Evolutionary conservation across 192 early-diverging fungal genomes (phyloP).

Genomic region (Umbelopsis vinacea): DNA sequence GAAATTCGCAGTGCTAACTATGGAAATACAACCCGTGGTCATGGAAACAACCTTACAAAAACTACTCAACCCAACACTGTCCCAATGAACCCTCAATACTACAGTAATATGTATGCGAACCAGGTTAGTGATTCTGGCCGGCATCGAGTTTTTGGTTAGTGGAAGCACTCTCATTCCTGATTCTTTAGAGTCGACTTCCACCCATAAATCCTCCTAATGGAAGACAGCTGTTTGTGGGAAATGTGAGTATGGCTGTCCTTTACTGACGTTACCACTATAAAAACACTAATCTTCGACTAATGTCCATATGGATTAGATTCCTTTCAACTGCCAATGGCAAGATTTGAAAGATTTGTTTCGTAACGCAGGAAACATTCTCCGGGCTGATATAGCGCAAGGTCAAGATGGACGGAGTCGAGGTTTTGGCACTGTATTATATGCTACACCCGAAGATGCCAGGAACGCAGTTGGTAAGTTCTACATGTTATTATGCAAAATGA

Average conservation of each 20-base stretch:
- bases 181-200: background rate
- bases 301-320: conserved; percentile 44
- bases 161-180: background rate
- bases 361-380: conserved; percentile 64
- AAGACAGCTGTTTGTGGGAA: conserved; percentile 74
- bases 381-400: conserved; percentile 71
- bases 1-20: background rate
- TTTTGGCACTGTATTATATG: conserved; percentile 75
- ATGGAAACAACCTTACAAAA: background rate
- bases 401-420: conserved; percentile 71
- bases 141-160: too few species aligned
- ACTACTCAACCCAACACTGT: background rate
- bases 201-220: conserved; percentile 19
- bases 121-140: background rate
- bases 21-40: background rate
- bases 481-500: background rate
- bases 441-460: conserved; percentile 68
- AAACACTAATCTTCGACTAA: too few species aligned
- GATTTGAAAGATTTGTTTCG: conserved; percentile 84
- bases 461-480: conserved; percentile 62
- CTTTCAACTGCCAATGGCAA: conserved; percentile 79
- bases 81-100: background rate
- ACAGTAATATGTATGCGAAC: background rate
- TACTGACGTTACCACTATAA: background rate
- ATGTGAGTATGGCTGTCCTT: conserved; percentile 53